Percentiles rank a stretch among this genome's conserved stretches.
Conservation (phyloP, 768 basidiomycete genomes). For the Trametes cubensis region DNA sequence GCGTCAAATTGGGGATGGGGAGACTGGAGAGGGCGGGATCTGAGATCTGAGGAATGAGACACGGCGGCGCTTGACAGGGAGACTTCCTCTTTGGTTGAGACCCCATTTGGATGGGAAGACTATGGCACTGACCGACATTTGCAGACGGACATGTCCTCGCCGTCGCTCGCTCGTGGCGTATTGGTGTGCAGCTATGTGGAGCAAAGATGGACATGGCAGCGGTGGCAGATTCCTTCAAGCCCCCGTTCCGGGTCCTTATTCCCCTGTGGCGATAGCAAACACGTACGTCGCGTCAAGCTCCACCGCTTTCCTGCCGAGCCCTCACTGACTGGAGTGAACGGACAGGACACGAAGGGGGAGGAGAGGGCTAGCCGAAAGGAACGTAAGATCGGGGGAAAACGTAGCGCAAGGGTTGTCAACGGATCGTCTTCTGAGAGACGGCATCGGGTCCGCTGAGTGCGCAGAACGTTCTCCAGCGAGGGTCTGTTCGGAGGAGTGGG, state of each 20-base stretch:
- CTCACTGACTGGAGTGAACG: not conserved
- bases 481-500: conserved; percentile 2
- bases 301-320: not conserved
- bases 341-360: not conserved
- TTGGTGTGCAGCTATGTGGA: too few relatives aligned
- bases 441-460: conserved; percentile 2
- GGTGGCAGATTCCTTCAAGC: conserved; percentile 1
- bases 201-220: not conserved
- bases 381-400: not conserved
- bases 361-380: not conserved
- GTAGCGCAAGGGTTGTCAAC: conserved; percentile 14
- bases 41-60: too few relatives aligned
- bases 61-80: too few relatives aligned
- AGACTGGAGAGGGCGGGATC: too few relatives aligned
- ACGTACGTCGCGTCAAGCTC: not conserved
- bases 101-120: too few relatives aligned
- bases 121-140: too few relatives aligned
- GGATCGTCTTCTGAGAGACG: not conserved
- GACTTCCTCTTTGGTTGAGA: too few relatives aligned
- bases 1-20: too few relatives aligned
- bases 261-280: not conserved
- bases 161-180: too few relatives aligned
- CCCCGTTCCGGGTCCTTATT: not conserved
- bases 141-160: too few relatives aligned
- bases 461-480: not conserved